Percentiles rank a stretch among this genome's conserved stretches.
These are phyloP conservation scores for Volvox carteri DNA, from an alignment of 163 green algal species.

Conservation along the genomic window DNA sequence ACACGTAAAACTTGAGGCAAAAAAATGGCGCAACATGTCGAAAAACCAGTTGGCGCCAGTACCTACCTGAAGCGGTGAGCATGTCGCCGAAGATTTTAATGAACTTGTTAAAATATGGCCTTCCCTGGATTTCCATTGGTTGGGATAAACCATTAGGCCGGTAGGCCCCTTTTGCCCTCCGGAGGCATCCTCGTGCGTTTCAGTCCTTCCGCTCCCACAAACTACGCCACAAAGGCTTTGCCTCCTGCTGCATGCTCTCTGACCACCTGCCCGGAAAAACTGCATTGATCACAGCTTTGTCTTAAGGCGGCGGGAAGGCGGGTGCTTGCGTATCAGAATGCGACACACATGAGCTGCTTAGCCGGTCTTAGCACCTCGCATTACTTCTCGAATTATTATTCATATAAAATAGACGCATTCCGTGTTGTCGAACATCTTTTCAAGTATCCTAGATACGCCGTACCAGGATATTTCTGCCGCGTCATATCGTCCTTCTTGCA, in stretches of 20 bases:
- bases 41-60: too few relatives aligned
- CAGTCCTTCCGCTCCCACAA: background rate
- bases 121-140: conserved; percentile 7
- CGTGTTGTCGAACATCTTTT: too few relatives aligned
- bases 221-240: background rate
- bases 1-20: too few relatives aligned
- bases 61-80: conserved; percentile 9
- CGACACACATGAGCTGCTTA: too few relatives aligned
- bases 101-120: background rate
- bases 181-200: background rate
- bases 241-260: background rate
- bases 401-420: too few relatives aligned
- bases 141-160: background rate
- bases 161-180: background rate
- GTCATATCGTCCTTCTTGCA: too few relatives aligned
- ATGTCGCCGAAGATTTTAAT: background rate
- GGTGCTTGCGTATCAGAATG: too few relatives aligned
- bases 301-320: background rate
- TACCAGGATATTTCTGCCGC: background rate
- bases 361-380: too few relatives aligned
- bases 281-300: background rate
- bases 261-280: conserved; percentile 8
- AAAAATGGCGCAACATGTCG: too few relatives aligned
- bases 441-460: background rate
- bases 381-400: too few relatives aligned